Conservation (phyloP, 805 yeast species). For the Cyberlindnera euphorbiae region DNA sequence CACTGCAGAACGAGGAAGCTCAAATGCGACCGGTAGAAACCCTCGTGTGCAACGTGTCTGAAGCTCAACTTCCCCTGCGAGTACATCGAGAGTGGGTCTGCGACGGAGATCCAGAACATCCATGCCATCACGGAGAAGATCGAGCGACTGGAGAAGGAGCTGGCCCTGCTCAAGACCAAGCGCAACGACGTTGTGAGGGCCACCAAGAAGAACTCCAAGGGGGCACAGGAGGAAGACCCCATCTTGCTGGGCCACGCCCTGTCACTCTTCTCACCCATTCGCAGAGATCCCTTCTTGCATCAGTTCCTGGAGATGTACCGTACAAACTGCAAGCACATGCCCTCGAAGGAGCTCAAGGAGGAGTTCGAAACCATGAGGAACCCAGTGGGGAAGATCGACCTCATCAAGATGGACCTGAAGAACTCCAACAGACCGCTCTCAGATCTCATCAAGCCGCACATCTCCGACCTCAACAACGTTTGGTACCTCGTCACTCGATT, state of each 20-base stretch:
- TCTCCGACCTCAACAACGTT: constrained; percentile 6
- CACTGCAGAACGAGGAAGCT: constrained; percentile 12
- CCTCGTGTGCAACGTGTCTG: constrained; percentile 8
- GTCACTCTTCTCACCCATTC: constrained; percentile 6
- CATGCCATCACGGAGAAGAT: constrained; percentile 12
- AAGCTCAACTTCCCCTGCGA: constrained; percentile 7
- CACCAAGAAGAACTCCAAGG: constrained; percentile 1
- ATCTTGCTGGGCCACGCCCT: constrained; percentile 7
- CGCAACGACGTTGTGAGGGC: constrained; percentile 4
- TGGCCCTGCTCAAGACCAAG: constrained; percentile 6
- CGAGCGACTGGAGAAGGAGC: constrained; percentile 12
- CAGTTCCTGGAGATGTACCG: constrained; percentile 6
- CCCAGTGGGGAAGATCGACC: constrained; percentile 3
- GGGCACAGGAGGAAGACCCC: constrained; percentile 7
- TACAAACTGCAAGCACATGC: neutral
- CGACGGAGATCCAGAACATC: constrained; percentile 7
- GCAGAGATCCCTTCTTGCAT: constrained; percentile 6
- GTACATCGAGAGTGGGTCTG: constrained; percentile 5
- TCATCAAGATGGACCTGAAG: constrained; percentile 3
- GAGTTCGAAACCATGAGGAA: constrained; percentile 5
- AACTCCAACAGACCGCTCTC: neutral
- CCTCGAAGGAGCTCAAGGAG: constrained; percentile 4
- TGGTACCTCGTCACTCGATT: constrained; percentile 9
- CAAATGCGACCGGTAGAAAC: constrained; percentile 9
- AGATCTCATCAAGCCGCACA: constrained; percentile 4